Evolutionary conservation across 345 rosid species (phyloP), one percentile per base, ranked within the genome.

Genomic region (Moricandia moricandioides): DNA sequence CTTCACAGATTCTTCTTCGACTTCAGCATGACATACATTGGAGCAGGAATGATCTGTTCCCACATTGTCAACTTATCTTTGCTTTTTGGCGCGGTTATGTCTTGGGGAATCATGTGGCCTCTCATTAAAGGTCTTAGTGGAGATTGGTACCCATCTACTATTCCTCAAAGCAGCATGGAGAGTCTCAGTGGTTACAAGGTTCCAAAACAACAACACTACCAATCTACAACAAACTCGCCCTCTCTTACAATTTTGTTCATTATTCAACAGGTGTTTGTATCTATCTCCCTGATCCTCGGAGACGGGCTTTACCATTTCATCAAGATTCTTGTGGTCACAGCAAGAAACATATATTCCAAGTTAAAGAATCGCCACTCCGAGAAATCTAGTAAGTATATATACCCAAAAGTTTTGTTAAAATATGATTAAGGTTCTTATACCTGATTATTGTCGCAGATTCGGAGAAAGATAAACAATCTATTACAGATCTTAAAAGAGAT

Each of bases 21-120:
- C 81, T 91, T 91, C 80, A 89, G 97, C 70, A 81, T 80, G 91
- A 92, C 97, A 43, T 92, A 92, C 62, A 34, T 92, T 7, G 96
- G 98, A 71, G 98, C 95, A 9, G 98, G 98, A 72, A 92, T 92
- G 98, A 92, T 92, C 40, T 94, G 98, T 78, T 82, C 97, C 31
- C 90, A 94, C 79, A 79, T 86, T 65, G 96, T 94, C 52, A 94
- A 90, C 71, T 62, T 88, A 70, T 94, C 98, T 60, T 75, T 94
- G 79, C 95, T 91, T 75, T 54, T 91, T 18, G 97, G 98, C 2
- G 97, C 95, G 4, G 76, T 94, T 29, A 73, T 91, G 34, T 94
- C 98, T 16, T 91, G 96, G 96, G 97, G 93, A 74, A 64, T 94
- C 39, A 94, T 89, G 97, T 94, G 98, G 98, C 97, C 98, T 2